Percentiles rank a stretch among this genome's conserved stretches.
Conservation (phyloP, 352 stramenopile species). For the Chrysophaeum taylorii region DNA sequence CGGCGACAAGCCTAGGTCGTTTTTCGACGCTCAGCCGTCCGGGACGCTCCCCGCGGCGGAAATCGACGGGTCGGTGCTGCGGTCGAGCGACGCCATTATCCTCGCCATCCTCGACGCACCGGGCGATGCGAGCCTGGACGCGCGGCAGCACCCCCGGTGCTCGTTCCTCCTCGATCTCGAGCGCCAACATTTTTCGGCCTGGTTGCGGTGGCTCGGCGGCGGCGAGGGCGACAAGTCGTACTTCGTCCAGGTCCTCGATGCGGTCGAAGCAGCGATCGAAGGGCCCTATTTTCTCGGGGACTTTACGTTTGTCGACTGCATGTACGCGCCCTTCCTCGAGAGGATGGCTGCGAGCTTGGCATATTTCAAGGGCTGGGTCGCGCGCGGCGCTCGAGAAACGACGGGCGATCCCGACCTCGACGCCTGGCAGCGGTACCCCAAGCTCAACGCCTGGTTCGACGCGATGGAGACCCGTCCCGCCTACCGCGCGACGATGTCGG, state of each 20-base stretch:
- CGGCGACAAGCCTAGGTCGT: conserved; percentile 42
- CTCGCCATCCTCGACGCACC: too few species aligned
- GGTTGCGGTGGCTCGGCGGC: conserved; percentile 48
- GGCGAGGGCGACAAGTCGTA: background rate
- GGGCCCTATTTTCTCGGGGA: conserved; percentile 52
- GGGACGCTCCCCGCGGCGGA: conserved; percentile 31
- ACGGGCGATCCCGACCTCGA: conserved; percentile 43
- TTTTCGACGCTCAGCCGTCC: conserved; percentile 25
- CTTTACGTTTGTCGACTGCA: conserved; percentile 54
- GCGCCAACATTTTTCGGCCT: conserved; percentile 44
- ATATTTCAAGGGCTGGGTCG: conserved; percentile 62
- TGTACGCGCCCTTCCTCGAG: conserved; percentile 62
- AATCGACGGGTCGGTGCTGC: conserved; percentile 28
- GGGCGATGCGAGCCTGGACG: too few species aligned
- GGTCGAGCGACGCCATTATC: background rate
- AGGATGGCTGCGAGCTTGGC: conserved; percentile 54
- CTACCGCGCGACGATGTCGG: conserved; percentile 57
- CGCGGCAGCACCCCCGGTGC: too few species aligned
- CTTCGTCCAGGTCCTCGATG: conserved; percentile 42
- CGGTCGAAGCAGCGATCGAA: conserved; percentile 43
- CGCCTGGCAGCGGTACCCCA: conserved; percentile 25
- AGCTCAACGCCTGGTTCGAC: conserved; percentile 46
- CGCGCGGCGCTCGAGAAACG: conserved; percentile 38
- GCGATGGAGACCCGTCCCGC: conserved; percentile 54
- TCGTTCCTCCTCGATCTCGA: conserved; percentile 48